Evolutionary conservation across 495 filamentous ascomycete species (phyloP), one percentile per base, ranked within the genome.

Genomic region (Tuber brumale): DNA sequence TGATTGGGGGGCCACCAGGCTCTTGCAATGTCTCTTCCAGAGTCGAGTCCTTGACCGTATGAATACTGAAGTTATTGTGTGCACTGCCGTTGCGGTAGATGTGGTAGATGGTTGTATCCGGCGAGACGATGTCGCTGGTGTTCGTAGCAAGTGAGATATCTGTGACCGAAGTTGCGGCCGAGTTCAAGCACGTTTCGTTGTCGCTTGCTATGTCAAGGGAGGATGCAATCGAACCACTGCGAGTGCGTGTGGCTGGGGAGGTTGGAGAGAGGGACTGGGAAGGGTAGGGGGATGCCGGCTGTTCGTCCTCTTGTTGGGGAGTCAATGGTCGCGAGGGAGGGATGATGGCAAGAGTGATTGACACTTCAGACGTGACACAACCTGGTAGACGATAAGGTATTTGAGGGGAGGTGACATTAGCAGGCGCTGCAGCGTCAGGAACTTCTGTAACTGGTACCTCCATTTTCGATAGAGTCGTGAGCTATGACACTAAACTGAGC

Each of bases 21-120:
- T 78, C 76, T 14, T 71, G 66, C 19, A 79, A 75, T 39, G 73
- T 69, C 41, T 78, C 45, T 70, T 73, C 44, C 5, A 79, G 61
- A 27, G 19, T 45, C 6, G 75, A 66, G 66, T 79, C 77, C 66
- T 79, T 79, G 14, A 69, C 6, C 3, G 66, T 77, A 31, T 79
- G 77, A 12, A 69, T 51, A 16, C 75, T 79, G 39, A 78, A 48
- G 66, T 79, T 79, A 4, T n/a, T 39, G 37, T 27, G 21, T 6
- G 35, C 27, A 3, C 23, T 42, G 31, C 77, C 77, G 8, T 48
- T 69, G n/a, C 35, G 77, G 18, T 79, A 79, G 39, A 79, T 79
- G 44, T 79, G 77, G 66, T 79, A 79, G 27, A 78, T 57, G 16
- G 76, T 77, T 69, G 41, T 69, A 37, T 69, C 66, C 2, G 77